Evolutionary conservation across 2,329 filamentous ascomycete genomes (phyloP), one percentile per base, ranked within the genome.

Genomic region (Alternaria postmessia): DNA sequence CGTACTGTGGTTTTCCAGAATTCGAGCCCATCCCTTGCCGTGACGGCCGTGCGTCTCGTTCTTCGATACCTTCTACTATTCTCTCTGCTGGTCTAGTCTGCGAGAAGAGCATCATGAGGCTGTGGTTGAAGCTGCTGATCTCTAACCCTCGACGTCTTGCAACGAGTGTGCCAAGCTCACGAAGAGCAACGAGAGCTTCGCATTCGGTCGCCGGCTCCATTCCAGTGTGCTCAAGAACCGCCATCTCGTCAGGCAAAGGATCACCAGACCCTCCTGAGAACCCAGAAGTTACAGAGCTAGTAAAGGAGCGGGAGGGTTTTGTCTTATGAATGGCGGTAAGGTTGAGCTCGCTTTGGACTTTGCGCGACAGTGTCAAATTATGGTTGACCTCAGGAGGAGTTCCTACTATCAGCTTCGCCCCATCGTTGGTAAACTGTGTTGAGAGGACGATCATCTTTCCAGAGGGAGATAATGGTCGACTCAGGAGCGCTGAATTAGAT

Each of bases 401-500:
- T 3, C 75, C 78, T 9, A 79, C 69, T 9, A 69, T 68, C 3
- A 80, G 57, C 9, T 72, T 65, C 24, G 70, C 57, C 32, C 66
- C 54, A 4, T 56, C 73, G 38, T 62, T 64, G 4, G 72, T 73
- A 14, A 82, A 68, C n/a, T 75, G 75, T 56, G 72, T 70, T 5
- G 80, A 82, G 11, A 81, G 64, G 41, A 71, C 71, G 24, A 66
- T 67, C 78, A 82, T 81, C 42, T 73, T 72, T 14, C 64, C 67
- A 3, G 80, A 81, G 4, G 80, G 79, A 7, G 80, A 81, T 6
- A 60, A 57, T 4, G 73, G 67, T 42, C 75, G 73, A 26, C 69
- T 67, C 4, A 73, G 54, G 39, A 70, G 44, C 3, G 72, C 75
- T 76, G 26, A 8, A 11, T 2, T 8, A 42, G 16, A 2, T 67